These are phyloP conservation scores for Populus trichocarpa DNA, from an alignment of 441 rosid genomes.

Conservation along the genomic window DNA sequence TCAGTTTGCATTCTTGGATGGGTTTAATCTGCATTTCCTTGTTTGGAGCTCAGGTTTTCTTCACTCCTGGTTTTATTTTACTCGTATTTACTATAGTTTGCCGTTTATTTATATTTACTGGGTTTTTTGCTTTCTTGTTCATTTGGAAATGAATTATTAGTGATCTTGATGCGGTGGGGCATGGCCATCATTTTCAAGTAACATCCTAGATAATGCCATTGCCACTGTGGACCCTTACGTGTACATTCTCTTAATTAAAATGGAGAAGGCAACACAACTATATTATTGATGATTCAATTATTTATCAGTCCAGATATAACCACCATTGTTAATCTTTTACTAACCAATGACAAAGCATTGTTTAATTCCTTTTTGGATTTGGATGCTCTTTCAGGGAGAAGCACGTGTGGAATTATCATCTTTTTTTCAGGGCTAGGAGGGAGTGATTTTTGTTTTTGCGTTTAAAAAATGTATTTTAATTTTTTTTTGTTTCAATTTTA, in stretches of 20 bases:
- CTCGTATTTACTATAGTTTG: not conserved
- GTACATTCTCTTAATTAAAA: not conserved
- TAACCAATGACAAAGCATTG: not conserved
- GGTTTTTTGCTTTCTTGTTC: not conserved
- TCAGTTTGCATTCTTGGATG: constrained; percentile 94
- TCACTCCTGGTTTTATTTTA: not conserved
- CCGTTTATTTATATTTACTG: not conserved
- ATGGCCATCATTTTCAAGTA: not conserved
- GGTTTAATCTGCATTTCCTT: constrained; percentile 77
- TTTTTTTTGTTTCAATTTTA: too few relatives aligned
- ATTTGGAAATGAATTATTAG: not conserved
- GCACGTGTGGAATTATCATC: not conserved
- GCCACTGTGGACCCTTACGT: constrained; percentile 3
- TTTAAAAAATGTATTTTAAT: too few relatives aligned
- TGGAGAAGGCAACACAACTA: not conserved
- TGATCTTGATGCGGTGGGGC: not conserved
- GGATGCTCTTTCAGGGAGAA: not conserved
- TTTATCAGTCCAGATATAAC: not conserved
- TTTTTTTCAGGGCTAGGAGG: not conserved
- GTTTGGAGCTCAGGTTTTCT: constrained; percentile 76
- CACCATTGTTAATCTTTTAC: not conserved
- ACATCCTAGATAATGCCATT: not conserved
- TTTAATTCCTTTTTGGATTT: not conserved
- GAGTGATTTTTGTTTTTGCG: not conserved
- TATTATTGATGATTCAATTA: not conserved